phyloP scores from a whole-genome alignment of 1,139 yeast genomes.

The Blastobotrys serpentis region DNA sequence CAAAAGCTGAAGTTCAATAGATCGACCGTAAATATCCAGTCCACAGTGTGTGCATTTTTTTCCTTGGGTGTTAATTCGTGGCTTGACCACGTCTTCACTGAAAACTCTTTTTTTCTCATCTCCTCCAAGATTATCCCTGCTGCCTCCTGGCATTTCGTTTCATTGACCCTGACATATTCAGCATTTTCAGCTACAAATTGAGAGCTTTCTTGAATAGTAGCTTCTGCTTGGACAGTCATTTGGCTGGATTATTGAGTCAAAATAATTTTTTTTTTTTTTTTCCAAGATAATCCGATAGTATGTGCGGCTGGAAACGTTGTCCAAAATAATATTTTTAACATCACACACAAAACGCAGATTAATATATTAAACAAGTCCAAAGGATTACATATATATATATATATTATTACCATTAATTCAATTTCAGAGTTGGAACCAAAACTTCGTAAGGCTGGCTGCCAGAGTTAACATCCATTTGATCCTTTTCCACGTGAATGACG shows the following conservation, averaged over 20 bases:
- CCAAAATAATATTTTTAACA: too few species aligned
- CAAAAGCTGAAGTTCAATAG: conserved; percentile 46
- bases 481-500: conserved; percentile 69
- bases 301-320: not conserved
- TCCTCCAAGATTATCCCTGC: conserved; percentile 32
- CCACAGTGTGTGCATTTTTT: conserved; percentile 16
- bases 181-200: conserved; percentile 33
- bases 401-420: too few species aligned
- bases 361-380: not conserved
- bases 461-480: conserved; percentile 51
- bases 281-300: not conserved
- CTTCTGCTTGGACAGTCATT: not conserved
- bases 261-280: not conserved
- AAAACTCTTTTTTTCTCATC: conserved; percentile 35
- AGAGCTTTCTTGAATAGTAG: conserved; percentile 30
- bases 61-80: conserved; percentile 39
- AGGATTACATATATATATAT: too few species aligned
- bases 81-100: conserved; percentile 40
- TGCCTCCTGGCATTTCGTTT: conserved; percentile 32
- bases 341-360: not conserved
- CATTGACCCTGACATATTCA: conserved; percentile 32
- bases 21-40: conserved; percentile 46
- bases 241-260: not conserved
- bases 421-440: conserved; percentile 52
- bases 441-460: conserved; percentile 65